A percentile compares a stretch with the other conserved stretches of the same genome.
Evolutionary conservation across 1,139 yeast genomes (phyloP).

Genomic region (Nakaseomyces delphensis): DNA sequence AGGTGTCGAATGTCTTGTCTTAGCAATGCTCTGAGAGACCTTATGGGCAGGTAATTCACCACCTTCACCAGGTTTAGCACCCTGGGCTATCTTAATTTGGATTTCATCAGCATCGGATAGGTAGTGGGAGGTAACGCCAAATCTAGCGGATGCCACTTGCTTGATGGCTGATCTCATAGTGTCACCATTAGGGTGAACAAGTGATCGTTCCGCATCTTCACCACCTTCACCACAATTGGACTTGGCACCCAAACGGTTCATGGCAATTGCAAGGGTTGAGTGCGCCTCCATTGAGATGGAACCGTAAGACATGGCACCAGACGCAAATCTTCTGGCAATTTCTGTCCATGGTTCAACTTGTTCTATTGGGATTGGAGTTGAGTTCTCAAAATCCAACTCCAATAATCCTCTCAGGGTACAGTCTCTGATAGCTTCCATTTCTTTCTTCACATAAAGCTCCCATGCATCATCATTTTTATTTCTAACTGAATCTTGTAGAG

Average conservation of each 20-base stretch:
- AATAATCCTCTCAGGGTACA: constrained; percentile 91
- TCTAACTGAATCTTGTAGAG: constrained; percentile 92
- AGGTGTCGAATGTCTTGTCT: constrained; percentile 92
- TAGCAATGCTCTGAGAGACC: constrained; percentile 80
- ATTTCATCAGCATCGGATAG: constrained; percentile 94
- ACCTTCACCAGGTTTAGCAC: constrained; percentile 99
- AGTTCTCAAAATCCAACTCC: constrained; percentile 71
- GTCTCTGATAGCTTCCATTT: constrained; percentile 82
- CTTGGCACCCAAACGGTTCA: constrained; percentile 96
- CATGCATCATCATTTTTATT: constrained; percentile 91
- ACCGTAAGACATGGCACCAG: constrained; percentile 99
- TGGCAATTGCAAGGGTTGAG: constrained; percentile 94
- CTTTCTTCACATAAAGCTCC: constrained; percentile 81
- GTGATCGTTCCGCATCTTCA: constrained; percentile 89
- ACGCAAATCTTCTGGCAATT: constrained; percentile 91
- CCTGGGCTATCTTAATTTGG: constrained; percentile 98
- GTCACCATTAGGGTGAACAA: constrained; percentile 76
- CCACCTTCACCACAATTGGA: constrained; percentile 99
- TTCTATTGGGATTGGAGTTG: constrained; percentile 78
- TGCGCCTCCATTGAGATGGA: constrained; percentile 98
- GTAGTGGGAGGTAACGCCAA: constrained; percentile 94
- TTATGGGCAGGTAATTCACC: constrained; percentile 97
- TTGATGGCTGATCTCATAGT: constrained; percentile 97
- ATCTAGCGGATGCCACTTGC: constrained; percentile 96
- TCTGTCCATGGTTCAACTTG: constrained; percentile 99